A percentile compares a stretch with the other conserved stretches of the same genome.
Evolutionary conservation across 1,139 yeast species (phyloP).

Genomic region (Candida albicans): DNA sequence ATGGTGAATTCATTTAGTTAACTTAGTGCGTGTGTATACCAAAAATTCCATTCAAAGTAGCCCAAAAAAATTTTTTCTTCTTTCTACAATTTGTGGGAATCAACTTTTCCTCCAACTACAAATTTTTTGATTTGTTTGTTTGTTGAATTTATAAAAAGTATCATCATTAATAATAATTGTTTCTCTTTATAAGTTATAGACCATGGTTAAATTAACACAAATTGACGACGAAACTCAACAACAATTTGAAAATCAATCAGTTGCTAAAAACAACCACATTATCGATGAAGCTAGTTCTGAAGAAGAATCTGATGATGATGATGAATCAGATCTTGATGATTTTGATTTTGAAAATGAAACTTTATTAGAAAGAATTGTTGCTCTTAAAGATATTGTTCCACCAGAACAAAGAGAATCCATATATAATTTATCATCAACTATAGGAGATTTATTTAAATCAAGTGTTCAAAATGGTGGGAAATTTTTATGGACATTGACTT

Average conservation of each 20-base stretch:
- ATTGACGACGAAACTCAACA: conserved; percentile 50
- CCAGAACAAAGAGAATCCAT: conserved; percentile 75
- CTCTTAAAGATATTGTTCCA: conserved; percentile 87
- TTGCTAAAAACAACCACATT: conserved; percentile 6
- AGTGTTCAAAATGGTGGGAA: conserved; percentile 65
- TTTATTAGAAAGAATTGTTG: conserved; percentile 79
- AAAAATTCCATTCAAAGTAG: not conserved
- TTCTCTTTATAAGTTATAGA: not conserved
- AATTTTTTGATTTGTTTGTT: too few relatives aligned
- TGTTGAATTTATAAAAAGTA: too few relatives aligned
- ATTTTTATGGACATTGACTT: conserved; percentile 80
- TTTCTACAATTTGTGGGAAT: too few relatives aligned
- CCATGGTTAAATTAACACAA: conserved; percentile 77
- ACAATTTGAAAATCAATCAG: conserved; percentile 23
- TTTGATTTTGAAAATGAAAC: conserved; percentile 84
- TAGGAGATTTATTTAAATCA: conserved; percentile 40
- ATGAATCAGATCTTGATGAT: conserved; percentile 45
- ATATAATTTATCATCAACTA: conserved; percentile 31
- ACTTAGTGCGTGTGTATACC: too few relatives aligned
- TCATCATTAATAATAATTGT: too few relatives aligned
- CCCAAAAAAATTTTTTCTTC: conserved; percentile 3
- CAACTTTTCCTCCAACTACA: too few relatives aligned
- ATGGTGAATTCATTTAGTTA: too few relatives aligned
- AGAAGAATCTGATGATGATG: conserved; percentile 61
- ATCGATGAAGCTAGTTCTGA: conserved; percentile 44